A percentile compares a stretch with the other conserved stretches of the same genome.
These are phyloP conservation scores for Mycena crocata DNA, from an alignment of 768 basidiomycete species.

Conservation along the genomic window DNA sequence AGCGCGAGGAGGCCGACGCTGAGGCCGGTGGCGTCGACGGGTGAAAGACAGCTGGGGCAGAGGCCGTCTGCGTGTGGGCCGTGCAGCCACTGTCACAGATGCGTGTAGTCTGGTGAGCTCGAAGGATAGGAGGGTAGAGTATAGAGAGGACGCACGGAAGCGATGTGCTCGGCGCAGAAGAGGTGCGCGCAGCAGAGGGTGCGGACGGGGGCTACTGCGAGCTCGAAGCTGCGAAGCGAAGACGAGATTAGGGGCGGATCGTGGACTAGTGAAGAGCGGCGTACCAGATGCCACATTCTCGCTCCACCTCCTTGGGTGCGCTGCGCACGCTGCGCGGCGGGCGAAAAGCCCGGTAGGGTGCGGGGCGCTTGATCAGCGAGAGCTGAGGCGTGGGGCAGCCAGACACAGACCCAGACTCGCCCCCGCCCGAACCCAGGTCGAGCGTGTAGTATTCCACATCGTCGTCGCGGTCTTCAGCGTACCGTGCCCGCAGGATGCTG, in stretches of 20 bases:
- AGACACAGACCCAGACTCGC: neutral
- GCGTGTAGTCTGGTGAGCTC: no score
- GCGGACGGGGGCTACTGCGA: conserved; percentile 13
- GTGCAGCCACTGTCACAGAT: conserved; percentile 12
- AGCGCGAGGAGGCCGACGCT: conserved; percentile 4
- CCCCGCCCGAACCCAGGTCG: neutral
- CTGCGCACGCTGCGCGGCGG: neutral
- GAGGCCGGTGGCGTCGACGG: neutral
- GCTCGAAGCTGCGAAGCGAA: conserved; percentile 26
- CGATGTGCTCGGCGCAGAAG: conserved; percentile 24
- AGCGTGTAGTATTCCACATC: neutral
- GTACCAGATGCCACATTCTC: conserved; percentile 1
- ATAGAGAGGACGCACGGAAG: conserved; percentile 2
- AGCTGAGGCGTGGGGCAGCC: neutral
- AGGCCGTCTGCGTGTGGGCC: neutral
- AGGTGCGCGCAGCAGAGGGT: conserved; percentile 17
- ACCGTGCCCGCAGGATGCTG: no score
- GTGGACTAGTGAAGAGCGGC: neutral
- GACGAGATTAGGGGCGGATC: neutral
- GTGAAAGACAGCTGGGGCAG: neutral
- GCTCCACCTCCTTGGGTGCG: neutral
- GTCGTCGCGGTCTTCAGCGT: neutral
- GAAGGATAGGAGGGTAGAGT: neutral
- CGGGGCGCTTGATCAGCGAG: neutral
- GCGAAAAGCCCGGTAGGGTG: neutral